These are phyloP conservation scores for Carex kokanica DNA, from an alignment of 176 grass and related monocot genomes.

Conservation along the genomic window DNA sequence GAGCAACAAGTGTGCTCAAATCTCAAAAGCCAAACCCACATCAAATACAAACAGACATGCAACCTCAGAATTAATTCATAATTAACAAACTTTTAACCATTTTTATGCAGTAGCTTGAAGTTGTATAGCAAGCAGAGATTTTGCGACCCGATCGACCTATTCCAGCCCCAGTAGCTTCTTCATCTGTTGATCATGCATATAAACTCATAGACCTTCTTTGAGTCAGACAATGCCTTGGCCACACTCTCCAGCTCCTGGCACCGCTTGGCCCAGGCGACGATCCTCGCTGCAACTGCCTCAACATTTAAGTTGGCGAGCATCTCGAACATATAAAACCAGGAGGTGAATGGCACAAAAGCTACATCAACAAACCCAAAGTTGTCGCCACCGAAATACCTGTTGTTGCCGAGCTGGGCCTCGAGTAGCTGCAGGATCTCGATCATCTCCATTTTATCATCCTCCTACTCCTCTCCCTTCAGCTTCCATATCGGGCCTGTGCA, in stretches of 20 bases:
- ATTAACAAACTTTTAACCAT: no score
- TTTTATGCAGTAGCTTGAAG: no score
- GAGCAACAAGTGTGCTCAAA: no score
- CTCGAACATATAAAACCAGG: conserved; percentile 32
- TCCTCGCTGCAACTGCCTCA: neutral
- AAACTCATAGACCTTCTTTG: no score
- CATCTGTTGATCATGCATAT: no score
- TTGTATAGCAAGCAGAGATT: no score
- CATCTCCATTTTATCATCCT: conserved; percentile 23
- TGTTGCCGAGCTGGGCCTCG: conserved; percentile 35
- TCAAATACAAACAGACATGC: no score
- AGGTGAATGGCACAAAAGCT: conserved; percentile 27
- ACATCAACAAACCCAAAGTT: conserved; percentile 32
- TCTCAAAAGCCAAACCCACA: no score
- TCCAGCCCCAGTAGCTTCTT: no score
- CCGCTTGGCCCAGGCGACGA: conserved; percentile 31
- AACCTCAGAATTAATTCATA: no score
- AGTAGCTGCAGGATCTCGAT: conserved; percentile 15
- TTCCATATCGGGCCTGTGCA: conserved; percentile 20
- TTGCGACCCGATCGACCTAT: no score
- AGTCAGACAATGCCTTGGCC: conserved; percentile 9
- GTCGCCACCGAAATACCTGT: conserved; percentile 32
- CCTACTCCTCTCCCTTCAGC: conserved; percentile 26
- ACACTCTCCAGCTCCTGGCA: conserved; percentile 33
- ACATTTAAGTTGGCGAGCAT: conserved; percentile 17